A percentile compares a stretch with the other conserved stretches of the same genome.
Conservation (phyloP, 2,329 filamentous ascomycete species). For the Emericellopsis atlantica region DNA sequence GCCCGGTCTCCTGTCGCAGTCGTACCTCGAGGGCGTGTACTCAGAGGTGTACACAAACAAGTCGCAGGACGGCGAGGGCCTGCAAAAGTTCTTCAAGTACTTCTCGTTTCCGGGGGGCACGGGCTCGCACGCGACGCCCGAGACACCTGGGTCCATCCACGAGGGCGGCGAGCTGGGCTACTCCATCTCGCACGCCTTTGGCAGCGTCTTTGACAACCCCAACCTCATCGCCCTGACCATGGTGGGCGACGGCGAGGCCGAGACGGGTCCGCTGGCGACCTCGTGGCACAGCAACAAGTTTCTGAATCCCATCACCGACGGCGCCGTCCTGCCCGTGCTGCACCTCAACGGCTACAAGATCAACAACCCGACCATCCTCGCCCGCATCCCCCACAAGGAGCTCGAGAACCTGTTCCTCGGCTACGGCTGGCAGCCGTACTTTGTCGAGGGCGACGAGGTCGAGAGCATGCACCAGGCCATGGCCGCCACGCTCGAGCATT, state of each 20-base stretch:
- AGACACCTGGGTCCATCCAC: slow-evolving; percentile 66
- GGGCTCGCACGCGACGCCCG: slow-evolving; percentile 65
- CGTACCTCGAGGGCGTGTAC: slow-evolving; percentile 67
- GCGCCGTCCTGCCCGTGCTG: slow-evolving; percentile 64
- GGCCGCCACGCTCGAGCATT: slow-evolving; percentile 63
- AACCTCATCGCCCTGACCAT: slow-evolving; percentile 64
- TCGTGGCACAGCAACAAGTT: slow-evolving; percentile 78
- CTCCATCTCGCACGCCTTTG: slow-evolving; percentile 67
- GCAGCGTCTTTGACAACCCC: slow-evolving; percentile 63
- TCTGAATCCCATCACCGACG: slow-evolving; percentile 66
- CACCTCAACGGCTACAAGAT: slow-evolving; percentile 81
- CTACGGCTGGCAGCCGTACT: slow-evolving; percentile 70
- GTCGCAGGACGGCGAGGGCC: slow-evolving; percentile 52
- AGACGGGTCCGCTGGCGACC: slow-evolving; percentile 67
- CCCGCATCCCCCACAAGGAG: slow-evolving; percentile 63
- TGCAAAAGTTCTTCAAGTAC: slow-evolving; percentile 69
- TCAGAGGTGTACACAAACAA: slow-evolving; percentile 67
- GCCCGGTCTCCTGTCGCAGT: slow-evolving; percentile 62
- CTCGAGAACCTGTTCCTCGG: slow-evolving; percentile 56
- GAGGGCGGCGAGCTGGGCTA: slow-evolving; percentile 78
- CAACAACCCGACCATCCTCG: slow-evolving; percentile 64
- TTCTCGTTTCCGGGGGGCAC: slow-evolving; percentile 75
- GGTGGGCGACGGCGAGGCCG: slow-evolving; percentile 72
- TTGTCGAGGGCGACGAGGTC: slow-evolving; percentile 64
- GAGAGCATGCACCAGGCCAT: slow-evolving; percentile 73